These are phyloP conservation scores for Pyracantha coccinea DNA, from an alignment of 331 rosid genomes.

Conservation along the genomic window DNA sequence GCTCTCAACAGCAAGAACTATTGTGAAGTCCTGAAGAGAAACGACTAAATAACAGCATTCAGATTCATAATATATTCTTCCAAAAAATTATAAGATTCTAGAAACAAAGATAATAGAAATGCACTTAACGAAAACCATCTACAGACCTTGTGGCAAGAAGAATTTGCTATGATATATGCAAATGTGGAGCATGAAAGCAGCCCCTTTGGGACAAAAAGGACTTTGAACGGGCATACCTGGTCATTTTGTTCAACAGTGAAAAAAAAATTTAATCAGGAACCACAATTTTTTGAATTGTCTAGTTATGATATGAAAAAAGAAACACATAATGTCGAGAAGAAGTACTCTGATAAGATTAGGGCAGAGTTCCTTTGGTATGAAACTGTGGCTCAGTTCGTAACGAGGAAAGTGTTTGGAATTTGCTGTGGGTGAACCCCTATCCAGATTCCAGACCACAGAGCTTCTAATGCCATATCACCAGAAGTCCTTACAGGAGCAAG, in stretches of 20 bases:
- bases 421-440: background rate
- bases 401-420: background rate
- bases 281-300: background rate
- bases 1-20: conserved; percentile 93
- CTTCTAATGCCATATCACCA: conserved; percentile 41
- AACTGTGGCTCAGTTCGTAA: background rate
- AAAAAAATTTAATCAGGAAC: background rate
- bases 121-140: conserved; percentile 20
- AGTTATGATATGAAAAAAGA: background rate
- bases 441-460: background rate
- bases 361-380: background rate
- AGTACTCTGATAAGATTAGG: background rate
- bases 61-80: no score
- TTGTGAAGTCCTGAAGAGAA: conserved; percentile 51
- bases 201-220: conserved; percentile 36
- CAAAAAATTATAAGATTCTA: background rate
- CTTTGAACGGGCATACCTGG: background rate
- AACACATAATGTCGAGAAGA: background rate
- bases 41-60: conserved; percentile 1
- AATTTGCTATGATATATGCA: conserved; percentile 56
- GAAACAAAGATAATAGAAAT: background rate
- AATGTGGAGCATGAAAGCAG: conserved; percentile 36
- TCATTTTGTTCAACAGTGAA: background rate
- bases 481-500: conserved; percentile 54
- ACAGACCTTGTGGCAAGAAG: conserved; percentile 84